phyloP scores from a whole-genome alignment of 176 grass and related monocot genomes.

The Aegilops tauschii region DNA sequence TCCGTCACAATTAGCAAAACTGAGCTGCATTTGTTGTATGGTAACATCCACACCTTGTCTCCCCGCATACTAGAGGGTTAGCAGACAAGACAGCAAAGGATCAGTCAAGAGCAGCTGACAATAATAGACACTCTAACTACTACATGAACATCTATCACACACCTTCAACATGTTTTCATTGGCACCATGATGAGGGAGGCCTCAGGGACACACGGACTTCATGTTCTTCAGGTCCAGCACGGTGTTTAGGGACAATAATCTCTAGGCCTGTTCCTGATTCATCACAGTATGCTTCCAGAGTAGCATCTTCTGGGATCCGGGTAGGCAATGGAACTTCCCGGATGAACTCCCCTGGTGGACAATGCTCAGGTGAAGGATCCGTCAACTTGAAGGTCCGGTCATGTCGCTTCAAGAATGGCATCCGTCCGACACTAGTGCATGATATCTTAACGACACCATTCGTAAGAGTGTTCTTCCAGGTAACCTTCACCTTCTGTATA shows the following conservation, averaged over 20 bases:
- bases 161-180: slow-evolving; percentile 50
- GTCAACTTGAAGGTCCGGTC: slow-evolving; percentile 81
- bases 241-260: slow-evolving; percentile 84
- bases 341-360: slow-evolving; percentile 88
- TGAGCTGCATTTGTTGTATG: slow-evolving; percentile 25
- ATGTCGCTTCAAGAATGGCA: slow-evolving; percentile 76
- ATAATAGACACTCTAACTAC: slow-evolving; percentile 18
- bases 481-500: slow-evolving; percentile 85
- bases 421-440: slow-evolving; percentile 57
- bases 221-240: slow-evolving; percentile 92
- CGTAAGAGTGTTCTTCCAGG: slow-evolving; percentile 88
- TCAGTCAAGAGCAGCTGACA: slow-evolving; percentile 26
- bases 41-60: slow-evolving; percentile 33
- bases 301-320: slow-evolving; percentile 88
- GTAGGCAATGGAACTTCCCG: slow-evolving; percentile 78
- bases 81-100: slow-evolving; percentile 44
- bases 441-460: slow-evolving; percentile 84
- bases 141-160: slow-evolving; percentile 25
- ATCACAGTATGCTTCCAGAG: slow-evolving; percentile 79
- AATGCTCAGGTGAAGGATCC: slow-evolving; percentile 85
- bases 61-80: slow-evolving; percentile 34
- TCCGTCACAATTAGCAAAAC: slow-evolving; percentile 50
- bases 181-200: slow-evolving; percentile 67
- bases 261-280: slow-evolving; percentile 76
- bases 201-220: slow-evolving; percentile 91